A percentile compares a stretch with the other conserved stretches of the same genome.
Evolutionary conservation across 495 filamentous ascomycete species (phyloP).

Genomic region (Aspergillus incahuasiensis): DNA sequence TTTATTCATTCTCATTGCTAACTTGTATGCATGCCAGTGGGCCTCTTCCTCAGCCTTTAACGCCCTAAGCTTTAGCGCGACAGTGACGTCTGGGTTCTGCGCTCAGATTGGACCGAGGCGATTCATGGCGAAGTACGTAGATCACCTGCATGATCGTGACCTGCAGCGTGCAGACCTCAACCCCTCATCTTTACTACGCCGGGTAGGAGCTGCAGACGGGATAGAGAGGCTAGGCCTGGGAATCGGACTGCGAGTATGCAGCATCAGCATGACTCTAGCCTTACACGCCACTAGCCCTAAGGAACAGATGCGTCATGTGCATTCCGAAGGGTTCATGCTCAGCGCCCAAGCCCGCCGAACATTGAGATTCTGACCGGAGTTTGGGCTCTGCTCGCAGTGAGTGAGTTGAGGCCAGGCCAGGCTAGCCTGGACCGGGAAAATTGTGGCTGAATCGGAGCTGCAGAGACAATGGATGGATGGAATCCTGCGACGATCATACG

Average conservation of each 20-base stretch:
- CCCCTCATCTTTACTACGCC: background rate
- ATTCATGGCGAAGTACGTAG: too few relatives aligned
- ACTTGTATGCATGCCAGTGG: background rate
- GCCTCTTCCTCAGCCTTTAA: background rate
- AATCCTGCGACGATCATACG: background rate
- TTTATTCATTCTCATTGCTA: conserved; percentile 6
- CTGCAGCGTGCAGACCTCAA: background rate
- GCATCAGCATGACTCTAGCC: background rate
- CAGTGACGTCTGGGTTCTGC: too few relatives aligned
- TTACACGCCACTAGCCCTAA: background rate
- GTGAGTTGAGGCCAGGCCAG: background rate
- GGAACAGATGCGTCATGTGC: background rate
- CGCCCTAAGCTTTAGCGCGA: background rate
- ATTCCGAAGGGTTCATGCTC: background rate
- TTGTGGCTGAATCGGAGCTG: background rate
- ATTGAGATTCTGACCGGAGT: background rate
- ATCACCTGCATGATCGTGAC: background rate
- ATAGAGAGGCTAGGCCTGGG: background rate
- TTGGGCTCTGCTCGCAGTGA: background rate
- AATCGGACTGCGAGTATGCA: background rate
- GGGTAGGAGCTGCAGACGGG: background rate
- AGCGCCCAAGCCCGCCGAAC: background rate
- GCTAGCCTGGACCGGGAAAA: background rate
- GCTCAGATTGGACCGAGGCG: too few relatives aligned
- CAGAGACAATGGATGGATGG: background rate